Conservation (phyloP, 139 green algal species). For the Coccomyxa sp. region DNA sequence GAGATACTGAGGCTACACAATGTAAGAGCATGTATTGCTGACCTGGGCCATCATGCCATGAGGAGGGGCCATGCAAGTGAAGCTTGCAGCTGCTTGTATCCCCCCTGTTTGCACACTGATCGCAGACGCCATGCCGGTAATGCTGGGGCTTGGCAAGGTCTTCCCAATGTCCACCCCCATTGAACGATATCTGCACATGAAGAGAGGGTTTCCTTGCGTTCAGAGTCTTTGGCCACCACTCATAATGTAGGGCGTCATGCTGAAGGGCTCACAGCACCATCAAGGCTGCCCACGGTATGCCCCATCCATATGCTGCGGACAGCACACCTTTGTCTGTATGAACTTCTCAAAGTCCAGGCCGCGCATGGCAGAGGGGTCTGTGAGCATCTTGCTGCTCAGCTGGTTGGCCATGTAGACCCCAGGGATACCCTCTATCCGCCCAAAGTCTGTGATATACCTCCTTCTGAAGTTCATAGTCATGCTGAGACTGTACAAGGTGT, state of each 20-base stretch:
- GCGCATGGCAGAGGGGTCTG: no score
- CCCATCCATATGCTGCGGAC: no score
- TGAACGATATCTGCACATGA: conserved; percentile 72
- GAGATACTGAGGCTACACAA: no score
- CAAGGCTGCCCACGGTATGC: no score
- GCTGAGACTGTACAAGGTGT: conserved; percentile 70
- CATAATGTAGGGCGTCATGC: no score
- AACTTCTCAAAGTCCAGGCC: conserved; percentile 8
- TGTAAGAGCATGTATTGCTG: no score
- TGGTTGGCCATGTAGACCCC: conserved; percentile 87
- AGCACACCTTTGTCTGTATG: conserved; percentile 19
- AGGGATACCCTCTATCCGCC: conserved; percentile 10
- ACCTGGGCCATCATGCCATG: conserved; percentile 50
- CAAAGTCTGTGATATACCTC: conserved; percentile 31
- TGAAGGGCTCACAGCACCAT: no score
- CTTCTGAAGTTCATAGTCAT: conserved; percentile 63
- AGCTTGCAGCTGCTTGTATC: conserved; percentile 50
- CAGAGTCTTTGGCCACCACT: no score
- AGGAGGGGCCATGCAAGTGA: conserved; percentile 76
- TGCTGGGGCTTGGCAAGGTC: conserved; percentile 34
- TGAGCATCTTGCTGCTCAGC: conserved; percentile 34
- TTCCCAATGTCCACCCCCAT: conserved; percentile 76
- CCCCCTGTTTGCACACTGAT: conserved; percentile 27
- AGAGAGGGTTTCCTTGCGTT: no score
- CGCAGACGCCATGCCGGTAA: conserved; percentile 30